These are phyloP conservation scores for Brassica cretica DNA, from an alignment of 345 rosid genomes.

Conservation along the genomic window DNA sequence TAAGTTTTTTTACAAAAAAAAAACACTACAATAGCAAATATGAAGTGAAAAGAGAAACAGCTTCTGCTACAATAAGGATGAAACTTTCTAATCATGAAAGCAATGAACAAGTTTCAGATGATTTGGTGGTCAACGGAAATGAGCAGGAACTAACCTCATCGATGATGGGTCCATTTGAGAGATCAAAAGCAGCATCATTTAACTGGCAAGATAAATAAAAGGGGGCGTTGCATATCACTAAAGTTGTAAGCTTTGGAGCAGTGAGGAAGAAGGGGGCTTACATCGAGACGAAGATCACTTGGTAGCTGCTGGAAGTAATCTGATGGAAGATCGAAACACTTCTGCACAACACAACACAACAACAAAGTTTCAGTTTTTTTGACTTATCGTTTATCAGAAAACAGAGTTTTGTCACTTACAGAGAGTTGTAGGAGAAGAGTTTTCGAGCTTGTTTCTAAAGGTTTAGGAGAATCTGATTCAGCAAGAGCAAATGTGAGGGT, in stretches of 20 bases:
- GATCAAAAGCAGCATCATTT: slow-evolving; percentile 96
- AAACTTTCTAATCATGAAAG: neutral
- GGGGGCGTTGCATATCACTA: neutral
- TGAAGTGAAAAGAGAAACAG: neutral
- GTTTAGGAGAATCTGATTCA: slow-evolving; percentile 68
- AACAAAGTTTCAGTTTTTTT: neutral
- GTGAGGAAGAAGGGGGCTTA: slow-evolving; percentile 31
- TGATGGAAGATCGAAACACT: slow-evolving; percentile 75
- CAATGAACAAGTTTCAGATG: neutral
- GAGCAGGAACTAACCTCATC: slow-evolving; percentile 61
- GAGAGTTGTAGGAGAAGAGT: slow-evolving; percentile 63
- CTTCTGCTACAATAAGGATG: neutral
- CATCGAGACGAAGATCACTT: slow-evolving; percentile 80
- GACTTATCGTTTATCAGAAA: neutral
- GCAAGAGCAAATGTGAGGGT: slow-evolving; percentile 55
- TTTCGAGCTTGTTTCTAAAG: slow-evolving; percentile 47
- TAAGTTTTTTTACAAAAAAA: neutral
- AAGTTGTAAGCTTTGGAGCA: neutral
- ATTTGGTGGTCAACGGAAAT: neutral
- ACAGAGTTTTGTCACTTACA: slow-evolving; percentile 43
- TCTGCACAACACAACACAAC: slow-evolving; percentile 47
- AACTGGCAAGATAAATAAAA: slow-evolving; percentile 46
- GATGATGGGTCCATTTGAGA: slow-evolving; percentile 75
- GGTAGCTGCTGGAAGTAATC: slow-evolving; percentile 75
- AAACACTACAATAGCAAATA: neutral